Percentiles rank a stretch among this genome's conserved stretches.
These are phyloP conservation scores for Plectosphaerella sp. DNA, from an alignment of 2,329 filamentous ascomycete genomes.

Conservation along the genomic window DNA sequence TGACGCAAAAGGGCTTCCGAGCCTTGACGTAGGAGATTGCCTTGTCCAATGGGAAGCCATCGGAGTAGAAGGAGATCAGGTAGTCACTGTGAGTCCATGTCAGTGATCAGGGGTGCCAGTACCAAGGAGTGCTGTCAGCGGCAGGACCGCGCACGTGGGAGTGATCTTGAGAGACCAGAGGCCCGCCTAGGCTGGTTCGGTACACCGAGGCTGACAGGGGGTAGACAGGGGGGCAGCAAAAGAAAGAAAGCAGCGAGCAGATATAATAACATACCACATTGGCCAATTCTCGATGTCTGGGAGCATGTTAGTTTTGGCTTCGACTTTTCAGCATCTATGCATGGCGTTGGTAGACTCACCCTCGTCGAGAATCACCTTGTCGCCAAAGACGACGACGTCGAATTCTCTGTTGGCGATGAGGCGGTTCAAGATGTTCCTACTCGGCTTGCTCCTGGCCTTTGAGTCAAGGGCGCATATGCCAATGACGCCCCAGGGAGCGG, in stretches of 20 bases:
- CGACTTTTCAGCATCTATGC: not conserved
- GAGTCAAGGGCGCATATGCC: conserved; percentile 93
- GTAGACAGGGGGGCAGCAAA: conserved; percentile 1
- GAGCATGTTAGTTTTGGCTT: not conserved
- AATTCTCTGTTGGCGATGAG: conserved; percentile 89
- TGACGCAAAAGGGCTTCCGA: conserved; percentile 94
- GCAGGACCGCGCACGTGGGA: not conserved
- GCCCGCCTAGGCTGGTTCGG: conserved; percentile 25
- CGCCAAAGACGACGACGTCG: conserved; percentile 95
- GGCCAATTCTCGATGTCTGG: conserved; percentile 90
- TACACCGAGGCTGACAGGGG: conserved; percentile 21
- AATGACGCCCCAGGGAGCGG: conserved; percentile 63
- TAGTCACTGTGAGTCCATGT: conserved; percentile 61
- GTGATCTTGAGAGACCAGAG: not conserved
- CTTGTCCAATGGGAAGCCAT: conserved; percentile 94
- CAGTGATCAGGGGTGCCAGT: not conserved
- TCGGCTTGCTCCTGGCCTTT: conserved; percentile 95
- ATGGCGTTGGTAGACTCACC: conserved; percentile 34
- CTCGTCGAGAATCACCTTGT: conserved; percentile 98
- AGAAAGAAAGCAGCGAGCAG: conserved; percentile 1
- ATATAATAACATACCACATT: conserved; percentile 56
- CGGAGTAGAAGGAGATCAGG: conserved; percentile 96
- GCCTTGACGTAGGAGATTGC: conserved; percentile 93
- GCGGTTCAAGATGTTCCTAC: conserved; percentile 90
- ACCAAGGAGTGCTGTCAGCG: not conserved